These are phyloP conservation scores for Rhizopus sp. DNA, from an alignment of 371 early-diverging fungal genomes.

Conservation along the genomic window DNA sequence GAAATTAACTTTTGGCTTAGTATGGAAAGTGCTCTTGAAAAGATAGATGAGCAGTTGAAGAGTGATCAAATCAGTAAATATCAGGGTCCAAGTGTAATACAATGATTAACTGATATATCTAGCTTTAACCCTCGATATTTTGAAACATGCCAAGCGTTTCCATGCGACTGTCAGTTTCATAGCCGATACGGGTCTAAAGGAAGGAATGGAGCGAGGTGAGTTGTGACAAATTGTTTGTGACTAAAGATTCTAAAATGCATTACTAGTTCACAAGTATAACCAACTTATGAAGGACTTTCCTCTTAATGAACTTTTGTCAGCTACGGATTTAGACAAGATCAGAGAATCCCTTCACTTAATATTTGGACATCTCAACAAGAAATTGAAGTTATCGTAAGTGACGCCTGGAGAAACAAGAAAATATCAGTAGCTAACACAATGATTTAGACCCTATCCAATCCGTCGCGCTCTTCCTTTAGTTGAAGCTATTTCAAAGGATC, in stretches of 20 bases:
- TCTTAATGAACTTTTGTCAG: slow-evolving; percentile 91
- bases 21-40: slow-evolving; percentile 92
- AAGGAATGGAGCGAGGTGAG: slow-evolving; percentile 81
- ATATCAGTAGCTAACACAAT: not conserved
- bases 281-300: slow-evolving; percentile 98
- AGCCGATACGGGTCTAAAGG: slow-evolving; percentile 98
- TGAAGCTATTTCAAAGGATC: slow-evolving; percentile 93
- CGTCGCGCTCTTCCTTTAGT: slow-evolving; percentile 91
- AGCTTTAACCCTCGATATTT: slow-evolving; percentile 89
- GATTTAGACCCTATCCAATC: slow-evolving; percentile 86
- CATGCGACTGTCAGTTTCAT: slow-evolving; percentile 97
- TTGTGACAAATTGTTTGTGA: not conserved
- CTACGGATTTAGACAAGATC: slow-evolving; percentile 89
- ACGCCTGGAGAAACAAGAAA: not conserved
- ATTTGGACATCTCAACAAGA: slow-evolving; percentile 96
- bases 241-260: not conserved
- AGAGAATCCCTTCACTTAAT: slow-evolving; percentile 80
- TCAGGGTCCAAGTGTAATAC: not conserved
- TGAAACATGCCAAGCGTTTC: slow-evolving; percentile 97
- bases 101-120: slow-evolving; percentile 4
- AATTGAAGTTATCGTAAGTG: slow-evolving; percentile 85
- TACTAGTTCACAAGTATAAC: slow-evolving; percentile 89
- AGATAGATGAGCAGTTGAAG: slow-evolving; percentile 93
- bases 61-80: slow-evolving; percentile 83
- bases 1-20: slow-evolving; percentile 99